These are phyloP conservation scores for Carallia pectinifolia DNA, from an alignment of 345 rosid genomes.

Conservation along the genomic window DNA sequence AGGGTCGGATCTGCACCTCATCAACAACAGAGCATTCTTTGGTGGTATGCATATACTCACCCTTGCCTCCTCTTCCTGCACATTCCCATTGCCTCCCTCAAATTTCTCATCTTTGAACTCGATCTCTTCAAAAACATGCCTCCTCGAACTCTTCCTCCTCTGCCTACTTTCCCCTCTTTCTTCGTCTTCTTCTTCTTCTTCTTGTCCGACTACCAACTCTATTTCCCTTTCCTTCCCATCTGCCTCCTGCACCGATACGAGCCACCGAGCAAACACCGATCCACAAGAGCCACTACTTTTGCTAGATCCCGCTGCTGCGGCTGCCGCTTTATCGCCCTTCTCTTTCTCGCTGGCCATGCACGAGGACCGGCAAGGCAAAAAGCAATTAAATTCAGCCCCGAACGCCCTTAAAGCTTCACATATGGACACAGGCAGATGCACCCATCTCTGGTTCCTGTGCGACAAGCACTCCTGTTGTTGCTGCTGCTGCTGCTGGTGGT, in stretches of 20 bases:
- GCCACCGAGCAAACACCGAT: conserved; percentile 80
- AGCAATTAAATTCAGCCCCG: conserved; percentile 84
- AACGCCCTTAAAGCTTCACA: conserved; percentile 81
- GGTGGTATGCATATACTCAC: conserved; percentile 77
- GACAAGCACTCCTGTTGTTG: conserved; percentile 40
- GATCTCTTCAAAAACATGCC: conserved; percentile 75
- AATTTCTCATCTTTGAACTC: conserved; percentile 46
- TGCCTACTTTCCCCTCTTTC: conserved; percentile 6
- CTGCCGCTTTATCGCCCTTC: conserved; percentile 29
- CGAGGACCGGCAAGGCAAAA: conserved; percentile 77
- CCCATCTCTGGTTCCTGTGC: conserved; percentile 74
- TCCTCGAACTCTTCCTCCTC: conserved; percentile 53
- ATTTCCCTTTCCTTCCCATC: conserved; percentile 67
- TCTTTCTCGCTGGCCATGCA: conserved; percentile 43
- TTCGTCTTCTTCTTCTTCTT: conserved; percentile 35
- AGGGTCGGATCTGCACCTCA: conserved; percentile 99
- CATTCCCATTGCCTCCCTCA: conserved; percentile 17
- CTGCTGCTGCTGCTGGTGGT: conserved; percentile 8
- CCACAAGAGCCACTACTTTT: conserved; percentile 49
- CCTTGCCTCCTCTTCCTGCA: conserved; percentile 44
- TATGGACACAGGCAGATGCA: conserved; percentile 73
- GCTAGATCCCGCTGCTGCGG: conserved; percentile 6
- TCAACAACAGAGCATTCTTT: conserved; percentile 80
- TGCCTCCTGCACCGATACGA: conserved; percentile 70
- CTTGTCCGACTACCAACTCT: conserved; percentile 70